phyloP scores from a whole-genome alignment of 2,329 filamentous ascomycete species.

The Fusarium setosum region DNA sequence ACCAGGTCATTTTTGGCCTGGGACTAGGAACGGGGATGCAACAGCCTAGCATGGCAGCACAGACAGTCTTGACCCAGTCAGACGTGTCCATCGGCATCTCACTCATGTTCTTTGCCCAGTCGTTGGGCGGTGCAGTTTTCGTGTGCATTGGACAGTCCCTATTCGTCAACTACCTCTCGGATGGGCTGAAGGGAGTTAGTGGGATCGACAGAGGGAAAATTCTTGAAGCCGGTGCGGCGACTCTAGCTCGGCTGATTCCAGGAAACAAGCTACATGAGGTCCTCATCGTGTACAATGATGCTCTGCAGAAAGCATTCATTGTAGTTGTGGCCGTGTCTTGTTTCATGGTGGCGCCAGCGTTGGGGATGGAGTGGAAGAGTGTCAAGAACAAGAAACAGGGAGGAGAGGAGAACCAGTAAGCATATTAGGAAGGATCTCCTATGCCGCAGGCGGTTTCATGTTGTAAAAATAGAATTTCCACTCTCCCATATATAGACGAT shows the following conservation, averaged over 20 bases:
- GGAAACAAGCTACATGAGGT: background rate
- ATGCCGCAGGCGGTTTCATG: too few species aligned
- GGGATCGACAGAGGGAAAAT: background rate
- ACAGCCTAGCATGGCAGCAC: conserved; percentile 57
- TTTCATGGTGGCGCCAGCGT: conserved; percentile 10
- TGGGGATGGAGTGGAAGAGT: conserved; percentile 28
- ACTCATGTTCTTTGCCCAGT: conserved; percentile 13
- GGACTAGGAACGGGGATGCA: conserved; percentile 61
- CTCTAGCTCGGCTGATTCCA: background rate
- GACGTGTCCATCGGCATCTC: conserved; percentile 58
- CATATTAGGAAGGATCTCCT: too few species aligned
- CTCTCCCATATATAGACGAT: too few species aligned
- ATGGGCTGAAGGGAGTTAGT: background rate
- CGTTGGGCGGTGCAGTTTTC: conserved; percentile 11
- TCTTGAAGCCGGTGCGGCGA: background rate
- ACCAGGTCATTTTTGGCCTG: conserved; percentile 63
- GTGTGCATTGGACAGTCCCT: conserved; percentile 15
- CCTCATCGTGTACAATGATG: conserved; percentile 12
- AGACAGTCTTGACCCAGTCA: conserved; percentile 58
- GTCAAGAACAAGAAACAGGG: conserved; percentile 21
- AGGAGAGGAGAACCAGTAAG: background rate
- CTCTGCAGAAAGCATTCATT: conserved; percentile 11
- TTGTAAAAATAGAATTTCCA: too few species aligned
- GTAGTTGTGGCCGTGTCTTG: conserved; percentile 7
- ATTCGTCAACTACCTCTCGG: conserved; percentile 13